These are phyloP conservation scores for Dictyostelium gargantuum DNA, from an alignment of 208 protist species.

Conservation along the genomic window DNA sequence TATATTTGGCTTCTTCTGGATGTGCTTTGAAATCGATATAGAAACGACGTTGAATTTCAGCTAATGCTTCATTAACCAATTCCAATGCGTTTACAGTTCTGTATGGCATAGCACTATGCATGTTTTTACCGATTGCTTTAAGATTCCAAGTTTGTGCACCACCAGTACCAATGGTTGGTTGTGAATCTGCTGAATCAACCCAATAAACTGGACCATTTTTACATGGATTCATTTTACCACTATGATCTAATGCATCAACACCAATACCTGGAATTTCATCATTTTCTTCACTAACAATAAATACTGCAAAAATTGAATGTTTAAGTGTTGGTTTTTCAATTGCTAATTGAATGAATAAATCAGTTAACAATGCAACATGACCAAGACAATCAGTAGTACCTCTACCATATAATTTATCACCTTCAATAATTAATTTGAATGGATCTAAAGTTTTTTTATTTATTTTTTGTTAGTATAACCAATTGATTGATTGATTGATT, in stretches of 20 bases:
- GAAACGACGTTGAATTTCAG: slow-evolving; percentile 78
- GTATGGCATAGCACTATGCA: slow-evolving; percentile 83
- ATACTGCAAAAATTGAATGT: slow-evolving; percentile 77
- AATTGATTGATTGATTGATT: not conserved
- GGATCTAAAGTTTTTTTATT: slow-evolving; percentile 56
- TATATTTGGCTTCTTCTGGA: slow-evolving; percentile 71
- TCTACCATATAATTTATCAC: slow-evolving; percentile 81
- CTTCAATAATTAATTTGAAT: slow-evolving; percentile 76
- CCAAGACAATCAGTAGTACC: slow-evolving; percentile 78
- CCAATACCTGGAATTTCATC: slow-evolving; percentile 69
- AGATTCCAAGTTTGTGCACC: slow-evolving; percentile 78
- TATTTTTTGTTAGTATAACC: not conserved
- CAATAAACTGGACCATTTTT: slow-evolving; percentile 80
- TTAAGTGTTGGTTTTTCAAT: slow-evolving; percentile 76
- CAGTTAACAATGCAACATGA: slow-evolving; percentile 82
- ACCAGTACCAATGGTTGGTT: slow-evolving; percentile 80
- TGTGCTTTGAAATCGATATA: slow-evolving; percentile 80
- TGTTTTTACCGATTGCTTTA: slow-evolving; percentile 80
- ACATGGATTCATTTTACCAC: slow-evolving; percentile 73
- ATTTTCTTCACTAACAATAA: slow-evolving; percentile 85
- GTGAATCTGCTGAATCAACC: slow-evolving; percentile 81
- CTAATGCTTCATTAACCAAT: slow-evolving; percentile 75
- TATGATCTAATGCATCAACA: slow-evolving; percentile 69
- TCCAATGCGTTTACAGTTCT: slow-evolving; percentile 78
- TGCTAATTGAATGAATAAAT: slow-evolving; percentile 80